Base-by-base conservation (phyloP, 2,329 filamentous ascomycete genomes). In the Metarhizium album region DNA sequence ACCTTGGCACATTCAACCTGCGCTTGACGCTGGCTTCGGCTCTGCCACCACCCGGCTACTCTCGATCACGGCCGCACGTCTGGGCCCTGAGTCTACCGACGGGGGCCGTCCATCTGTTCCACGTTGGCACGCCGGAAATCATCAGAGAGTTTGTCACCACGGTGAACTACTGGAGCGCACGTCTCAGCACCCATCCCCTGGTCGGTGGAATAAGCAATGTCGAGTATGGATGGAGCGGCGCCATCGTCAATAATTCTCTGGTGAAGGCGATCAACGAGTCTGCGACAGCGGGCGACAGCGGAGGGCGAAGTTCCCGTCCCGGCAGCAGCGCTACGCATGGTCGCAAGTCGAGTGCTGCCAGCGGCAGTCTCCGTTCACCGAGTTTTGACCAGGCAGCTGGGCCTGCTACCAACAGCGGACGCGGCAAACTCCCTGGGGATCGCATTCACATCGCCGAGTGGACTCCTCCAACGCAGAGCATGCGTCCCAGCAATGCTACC, bases 111-210 rank as follows among this genome's bases (percentile, higher is more conserved):
- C 93, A 98, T 65, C 77, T 98, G n/a, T 98, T 98, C 76, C 90
- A 97, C 62, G 93, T 93, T 46, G 93, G 93, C 51, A 98, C 93
- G 1, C 82, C 88, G 0, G 93, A 98, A 60, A 95, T 97, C 60
- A 87, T 90, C 59, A 86, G 86, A 59, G 93, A 98, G 65, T 98
- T 96, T 61, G 90, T 97, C 48, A 84, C 82, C 18, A 94, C 90
- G 1, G 89, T 88, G 60, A 98, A 98, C 69, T 98, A 97, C 70
- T 98, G 93, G 93, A 93, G 89, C 62, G 91, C 93, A 2, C 81
- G 93, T 48, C 75, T 97, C 31, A 95, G 90, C 62, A 96, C 95
- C 55, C 90, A 97, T 63, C 93, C 93, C 2, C 73, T 98, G 31
- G 80, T 91, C 33, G 93, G 93, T 52, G 91, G 90, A 51, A 87